Evolutionary conservation across 345 rosid genomes (phyloP).

Genomic region (Populus simonii): DNA sequence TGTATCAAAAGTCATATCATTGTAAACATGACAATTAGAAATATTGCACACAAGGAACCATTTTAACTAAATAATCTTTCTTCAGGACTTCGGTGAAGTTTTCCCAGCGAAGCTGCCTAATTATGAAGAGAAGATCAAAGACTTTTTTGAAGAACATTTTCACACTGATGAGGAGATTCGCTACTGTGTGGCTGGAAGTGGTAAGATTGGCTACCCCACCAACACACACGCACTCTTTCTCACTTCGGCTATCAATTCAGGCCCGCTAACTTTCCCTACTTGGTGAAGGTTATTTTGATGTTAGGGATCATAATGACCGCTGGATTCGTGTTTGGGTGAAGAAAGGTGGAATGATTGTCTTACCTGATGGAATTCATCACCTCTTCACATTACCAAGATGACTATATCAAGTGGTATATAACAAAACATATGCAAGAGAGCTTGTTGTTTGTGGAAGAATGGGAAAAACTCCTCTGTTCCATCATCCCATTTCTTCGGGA

Average conservation of each 20-base stretch:
- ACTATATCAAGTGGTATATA: slow-evolving; percentile 64
- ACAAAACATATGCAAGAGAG: neutral
- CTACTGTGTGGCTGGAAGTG: slow-evolving; percentile 87
- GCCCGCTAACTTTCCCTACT: neutral
- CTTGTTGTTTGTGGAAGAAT: neutral
- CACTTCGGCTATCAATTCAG: neutral
- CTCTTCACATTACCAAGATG: slow-evolving; percentile 69
- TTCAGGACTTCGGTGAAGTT: slow-evolving; percentile 79
- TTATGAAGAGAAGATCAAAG: slow-evolving; percentile 81
- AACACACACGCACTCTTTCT: neutral
- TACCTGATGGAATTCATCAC: slow-evolving; percentile 87
- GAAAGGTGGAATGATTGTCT: slow-evolving; percentile 83
- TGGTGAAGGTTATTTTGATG: slow-evolving; percentile 77
- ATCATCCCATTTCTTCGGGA: neutral
- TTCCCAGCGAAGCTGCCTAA: slow-evolving; percentile 87
- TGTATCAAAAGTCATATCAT: neutral
- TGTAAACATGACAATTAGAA: neutral
- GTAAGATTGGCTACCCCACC: slow-evolving; percentile 27
- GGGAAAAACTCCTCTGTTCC: neutral
- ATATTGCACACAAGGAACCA: neutral
- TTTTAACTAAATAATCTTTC: slow-evolving; percentile 1
- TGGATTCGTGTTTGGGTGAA: slow-evolving; percentile 90
- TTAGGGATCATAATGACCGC: slow-evolving; percentile 60
- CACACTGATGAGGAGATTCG: slow-evolving; percentile 99
- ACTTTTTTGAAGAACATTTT: slow-evolving; percentile 87